A percentile compares a stretch with the other conserved stretches of the same genome.
Evolutionary conservation across 257 asterid genomes (phyloP).

Genomic region (Solanum arcanum): DNA sequence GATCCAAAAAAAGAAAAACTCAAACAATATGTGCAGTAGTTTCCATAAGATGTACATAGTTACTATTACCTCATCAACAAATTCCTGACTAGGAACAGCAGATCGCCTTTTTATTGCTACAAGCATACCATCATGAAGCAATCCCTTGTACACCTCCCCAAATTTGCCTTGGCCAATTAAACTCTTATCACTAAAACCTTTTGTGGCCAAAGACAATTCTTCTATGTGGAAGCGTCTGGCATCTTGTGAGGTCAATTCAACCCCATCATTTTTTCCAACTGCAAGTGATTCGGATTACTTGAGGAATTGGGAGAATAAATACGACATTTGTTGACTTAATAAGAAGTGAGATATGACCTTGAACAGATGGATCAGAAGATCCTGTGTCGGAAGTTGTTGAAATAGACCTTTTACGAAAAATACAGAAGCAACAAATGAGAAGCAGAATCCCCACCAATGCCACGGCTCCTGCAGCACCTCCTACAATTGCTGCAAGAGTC

Average conservation of each 20-base stretch:
- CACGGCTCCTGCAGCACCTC: slow-evolving; percentile 99
- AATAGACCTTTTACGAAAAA: slow-evolving; percentile 32
- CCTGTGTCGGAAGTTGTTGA: slow-evolving; percentile 72
- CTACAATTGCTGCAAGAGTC: slow-evolving; percentile 91
- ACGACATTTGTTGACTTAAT: neutral
- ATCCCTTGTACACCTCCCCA: slow-evolving; percentile 87
- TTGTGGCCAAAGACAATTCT: slow-evolving; percentile 66
- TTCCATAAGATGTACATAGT: neutral
- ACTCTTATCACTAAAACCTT: slow-evolving; percentile 53
- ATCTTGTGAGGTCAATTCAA: slow-evolving; percentile 53
- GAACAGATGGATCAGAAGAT: slow-evolving; percentile 79
- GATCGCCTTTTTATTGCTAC: slow-evolving; percentile 72
- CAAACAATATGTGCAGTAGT: neutral
- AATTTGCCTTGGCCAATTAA: slow-evolving; percentile 84
- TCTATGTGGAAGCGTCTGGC: slow-evolving; percentile 63
- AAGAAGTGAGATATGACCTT: slow-evolving; percentile 22
- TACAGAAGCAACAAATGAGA: slow-evolving; percentile 42
- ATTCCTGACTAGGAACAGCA: slow-evolving; percentile 54
- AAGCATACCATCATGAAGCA: slow-evolving; percentile 83
- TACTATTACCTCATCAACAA: slow-evolving; percentile 55
- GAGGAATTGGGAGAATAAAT: neutral
- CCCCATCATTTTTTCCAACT: slow-evolving; percentile 50
- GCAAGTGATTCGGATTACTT: slow-evolving; percentile 10
- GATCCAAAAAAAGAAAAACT: neutral
- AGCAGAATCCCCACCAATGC: slow-evolving; percentile 53